phyloP scores from a whole-genome alignment of 2,329 filamentous ascomycete genomes.

The Aspergillus ochraceoroseus region DNA sequence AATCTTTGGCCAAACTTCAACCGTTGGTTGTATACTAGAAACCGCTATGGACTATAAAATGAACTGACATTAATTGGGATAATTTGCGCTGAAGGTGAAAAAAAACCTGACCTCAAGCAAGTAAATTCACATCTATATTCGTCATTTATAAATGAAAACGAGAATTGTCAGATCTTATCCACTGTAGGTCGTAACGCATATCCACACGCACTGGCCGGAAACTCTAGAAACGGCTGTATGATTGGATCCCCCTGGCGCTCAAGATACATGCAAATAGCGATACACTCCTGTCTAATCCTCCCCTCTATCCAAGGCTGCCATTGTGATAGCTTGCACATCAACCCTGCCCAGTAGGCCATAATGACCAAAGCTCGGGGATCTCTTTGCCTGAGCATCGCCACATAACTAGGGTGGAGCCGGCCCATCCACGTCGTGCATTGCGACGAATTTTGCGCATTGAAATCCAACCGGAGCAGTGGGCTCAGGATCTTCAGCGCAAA shows the following conservation, averaged over 20 bases:
- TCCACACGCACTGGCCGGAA: conserved; percentile 26
- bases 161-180: too few relatives aligned
- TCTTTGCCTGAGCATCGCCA: conserved; percentile 23
- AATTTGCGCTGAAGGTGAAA: too few relatives aligned
- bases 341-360: conserved; percentile 31
- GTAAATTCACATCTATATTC: too few relatives aligned
- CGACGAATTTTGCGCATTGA: conserved; percentile 18
- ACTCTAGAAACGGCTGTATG: conserved; percentile 22
- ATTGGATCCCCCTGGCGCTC: conserved; percentile 22
- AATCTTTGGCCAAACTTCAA: too few relatives aligned
- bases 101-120: too few relatives aligned
- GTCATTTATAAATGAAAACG: too few relatives aligned
- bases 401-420: conserved; percentile 24
- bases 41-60: too few relatives aligned
- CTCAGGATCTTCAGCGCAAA: conserved; percentile 21
- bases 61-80: too few relatives aligned
- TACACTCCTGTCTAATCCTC: conserved; percentile 27
- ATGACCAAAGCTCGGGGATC: conserved; percentile 29
- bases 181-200: conserved; percentile 21
- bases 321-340: conserved; percentile 29
- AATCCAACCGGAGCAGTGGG: conserved; percentile 20
- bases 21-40: too few relatives aligned
- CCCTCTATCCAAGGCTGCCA: conserved; percentile 31
- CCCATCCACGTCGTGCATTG: conserved; percentile 28
- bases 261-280: conserved; percentile 32